Evolutionary conservation across 2,329 filamentous ascomycete species (phyloP).

Genomic region (Fusarium agapanthi): DNA sequence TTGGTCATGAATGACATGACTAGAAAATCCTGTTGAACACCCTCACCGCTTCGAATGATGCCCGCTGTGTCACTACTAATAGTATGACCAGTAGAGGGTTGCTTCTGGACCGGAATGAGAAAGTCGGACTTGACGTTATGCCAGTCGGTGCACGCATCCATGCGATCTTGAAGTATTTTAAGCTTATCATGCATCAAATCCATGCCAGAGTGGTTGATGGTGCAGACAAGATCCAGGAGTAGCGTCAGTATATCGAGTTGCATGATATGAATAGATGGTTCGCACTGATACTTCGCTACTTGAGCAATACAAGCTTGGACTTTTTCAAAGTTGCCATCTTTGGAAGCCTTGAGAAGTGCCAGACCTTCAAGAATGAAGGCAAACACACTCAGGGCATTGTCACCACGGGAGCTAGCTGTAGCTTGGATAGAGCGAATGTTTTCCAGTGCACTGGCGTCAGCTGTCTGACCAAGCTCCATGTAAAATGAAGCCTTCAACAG

Average conservation of each 20-base stretch:
- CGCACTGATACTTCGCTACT: constrained; percentile 75
- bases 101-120: constrained; percentile 64
- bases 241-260: constrained; percentile 73
- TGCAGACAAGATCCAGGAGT: constrained; percentile 75
- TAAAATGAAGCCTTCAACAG: constrained; percentile 77
- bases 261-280: constrained; percentile 66
- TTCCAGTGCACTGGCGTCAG: constrained; percentile 71
- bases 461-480: constrained; percentile 66
- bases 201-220: constrained; percentile 69
- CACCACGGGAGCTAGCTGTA: constrained; percentile 67
- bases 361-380: constrained; percentile 75
- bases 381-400: constrained; percentile 71
- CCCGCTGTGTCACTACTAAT: constrained; percentile 66
- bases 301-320: constrained; percentile 79
- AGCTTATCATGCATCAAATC: constrained; percentile 68
- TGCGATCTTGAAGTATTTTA: constrained; percentile 65
- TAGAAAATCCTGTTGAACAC: constrained; percentile 61
- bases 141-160: constrained; percentile 67
- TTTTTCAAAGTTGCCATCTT: constrained; percentile 72
- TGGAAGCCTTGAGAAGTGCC: constrained; percentile 70
- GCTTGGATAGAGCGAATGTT: constrained; percentile 71
- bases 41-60: constrained; percentile 59
- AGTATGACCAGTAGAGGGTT: constrained; percentile 56
- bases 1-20: constrained; percentile 69
- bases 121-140: constrained; percentile 58